Base-by-base conservation (phyloP, 1,139 yeast species). In the Zygosaccharomyces pseudobailii region DNA sequence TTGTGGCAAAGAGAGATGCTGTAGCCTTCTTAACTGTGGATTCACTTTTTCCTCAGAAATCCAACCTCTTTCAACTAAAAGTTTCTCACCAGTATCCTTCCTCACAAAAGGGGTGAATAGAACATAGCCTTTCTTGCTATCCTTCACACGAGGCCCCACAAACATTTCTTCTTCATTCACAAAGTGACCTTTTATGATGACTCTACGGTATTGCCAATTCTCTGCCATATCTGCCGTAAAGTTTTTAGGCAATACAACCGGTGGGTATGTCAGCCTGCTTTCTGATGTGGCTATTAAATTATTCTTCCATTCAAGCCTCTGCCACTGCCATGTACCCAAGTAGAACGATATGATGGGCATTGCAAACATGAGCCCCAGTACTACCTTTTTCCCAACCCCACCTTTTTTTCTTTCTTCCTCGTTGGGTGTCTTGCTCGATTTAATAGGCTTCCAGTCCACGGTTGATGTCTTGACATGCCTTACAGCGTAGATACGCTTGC, bases 41-140 rank as follows among this genome's bases (percentile, higher is more conserved):
- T 80, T 72, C 5, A 85, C 83, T 55, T 79, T 80, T 17, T 82
- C 84, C 56, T 85, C 88, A 30, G 80, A 72, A 40, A 92, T 82
- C 96, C 97, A 92, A 6, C 99, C 99, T 56, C 99, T 78, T 65
- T 88, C 95, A 30, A 92, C 77, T 48, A 92, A 72, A 24, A 90
- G 71, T 47, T 71, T 74, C 7, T 84, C 84, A 0, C 87, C 87
- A 10, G 95, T 95, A 55, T 80, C 80, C 9, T 79, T 72, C 51
- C 95, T 78, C 24, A 80, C 76, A 60, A 92, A 79, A 4, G 98
- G 98, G 6, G 95, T 84, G 33, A 87, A 80, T 9, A 92, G 75
- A 40, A 79, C 71, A 65, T 86, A 92, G 2, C 98, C 98, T 49
- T 81, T 76, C 55, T 73, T 74, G 6, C 90, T 95, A 54, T 87